Base-by-base conservation (phyloP, 257 asterid genomes). In the Solanum megistacrolobum region DNA sequence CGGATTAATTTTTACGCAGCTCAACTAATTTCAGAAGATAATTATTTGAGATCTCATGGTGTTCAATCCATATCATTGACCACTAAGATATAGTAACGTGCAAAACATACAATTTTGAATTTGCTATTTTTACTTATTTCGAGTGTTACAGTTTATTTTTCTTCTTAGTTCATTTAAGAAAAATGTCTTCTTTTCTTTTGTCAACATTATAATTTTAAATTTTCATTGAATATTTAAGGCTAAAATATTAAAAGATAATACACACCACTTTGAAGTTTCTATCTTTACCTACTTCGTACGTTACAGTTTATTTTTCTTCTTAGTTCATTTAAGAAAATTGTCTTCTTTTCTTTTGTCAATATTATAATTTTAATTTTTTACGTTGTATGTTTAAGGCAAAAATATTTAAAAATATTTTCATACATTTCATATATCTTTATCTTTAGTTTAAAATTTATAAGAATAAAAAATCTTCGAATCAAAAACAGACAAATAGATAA, bases 1-100 rank as follows among this genome's bases (percentile, higher is more conserved):
- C 0, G 2, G 6, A 11, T 4, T 5, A 65, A 3, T 2, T 65
- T 65, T n/a, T 2, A 10, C 8, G 2, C 0, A n/a, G 0, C 8
- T 65, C 1, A 0, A 65, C 12, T n/a, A 25, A n/a, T 65, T 65
- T 5, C 7, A 65, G 0, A 25, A 25, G 2, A 65, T 65, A 11
- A 2, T 11, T 62, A 62, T n/a, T 0, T 21, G 13, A 60, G 6
- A 60, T 9, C n/a, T 60, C 0, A 21, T 21, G 69, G 29, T 60
- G 6, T n/a, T 21, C 69, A 23, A 60, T 23, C 1, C 5, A 60
- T 9, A 5, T 65, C 32, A 65, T 65, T n/a, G 3, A 4, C 27
- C 32, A n/a, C 31, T 65, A n/a, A 55, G 0, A 55, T 55, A 55
- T 3, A 20, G 10, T 0, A 6, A 20, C 5, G n/a, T 18, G 65